Conservation (phyloP, 257 asterid species). For the Solanum dulcamara region DNA sequence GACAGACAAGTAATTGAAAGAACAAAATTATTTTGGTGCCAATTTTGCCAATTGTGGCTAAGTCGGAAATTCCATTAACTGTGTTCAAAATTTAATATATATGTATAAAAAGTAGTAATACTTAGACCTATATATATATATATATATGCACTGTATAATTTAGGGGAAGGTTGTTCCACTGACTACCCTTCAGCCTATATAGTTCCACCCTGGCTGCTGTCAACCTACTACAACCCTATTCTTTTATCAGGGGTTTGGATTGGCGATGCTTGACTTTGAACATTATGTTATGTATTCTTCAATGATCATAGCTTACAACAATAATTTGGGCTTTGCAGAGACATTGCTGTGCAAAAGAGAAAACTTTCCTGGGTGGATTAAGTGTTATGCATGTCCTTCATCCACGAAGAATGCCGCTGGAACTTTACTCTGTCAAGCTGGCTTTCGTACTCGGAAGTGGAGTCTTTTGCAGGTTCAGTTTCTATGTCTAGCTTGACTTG, state of each 20-base stretch:
- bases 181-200: neutral
- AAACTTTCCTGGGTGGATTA: conserved; percentile 16
- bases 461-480: conserved; percentile 39
- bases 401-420: conserved; percentile 17
- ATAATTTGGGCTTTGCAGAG: conserved; percentile 21
- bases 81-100: neutral
- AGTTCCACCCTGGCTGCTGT: neutral
- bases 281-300: neutral
- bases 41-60: neutral
- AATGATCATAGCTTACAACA: neutral
- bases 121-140: neutral
- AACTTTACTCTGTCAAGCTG: conserved; percentile 18
- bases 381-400: conserved; percentile 12
- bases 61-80: neutral
- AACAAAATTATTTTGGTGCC: neutral
- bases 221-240: neutral
- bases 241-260: neutral
- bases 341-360: conserved; percentile 20
- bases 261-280: neutral
- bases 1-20: neutral
- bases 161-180: neutral
- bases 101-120: neutral
- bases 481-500: neutral
- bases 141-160: neutral
- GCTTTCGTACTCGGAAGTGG: conserved; percentile 13